Evolutionary conservation across 2,329 filamentous ascomycete species (phyloP), one percentile per base, ranked within the genome.

Genomic region (Drechslerella stenobrocha): DNA sequence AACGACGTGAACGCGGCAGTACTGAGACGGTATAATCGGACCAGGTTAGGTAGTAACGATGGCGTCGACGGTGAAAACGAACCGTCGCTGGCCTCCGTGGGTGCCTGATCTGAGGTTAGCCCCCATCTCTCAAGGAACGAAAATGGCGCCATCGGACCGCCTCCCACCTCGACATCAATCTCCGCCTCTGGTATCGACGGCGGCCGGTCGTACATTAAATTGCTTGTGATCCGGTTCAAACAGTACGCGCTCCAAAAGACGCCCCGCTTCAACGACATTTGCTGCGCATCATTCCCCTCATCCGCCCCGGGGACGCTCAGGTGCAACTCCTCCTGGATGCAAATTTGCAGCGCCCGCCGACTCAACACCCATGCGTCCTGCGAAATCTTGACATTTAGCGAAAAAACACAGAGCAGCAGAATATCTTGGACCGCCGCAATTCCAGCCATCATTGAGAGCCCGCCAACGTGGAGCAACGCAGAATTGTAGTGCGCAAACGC

Each of bases 161-260:
- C 34, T 15, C 37, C 9, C 26, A 67, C 63, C 55, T 67, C 55
- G 8, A 28, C 18, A 15, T 60, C 55, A 20, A 67, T 67, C 18
- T 59, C 57, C 2, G 63, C 55, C 18, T 67, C 63, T 2, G 63
- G 63, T 56, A 67, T 67, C 28, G 63, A 67, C 15, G 63, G 63
- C 23, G 63, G 63, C 2, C 63, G 42, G 22, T 67, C 55, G 26
- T 60, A 67, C 2, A 67, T 26, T 11, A 67, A 23, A 34, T 67
- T 67, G 26, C 48, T 55, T 2, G 50, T 67, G 7, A 67, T 55
- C 2, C 63, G 48, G 45, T 67, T 67, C 13, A 67, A 35, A 23
- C 55, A 60, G 24, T 67, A 67, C 11, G 55, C 46, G 18, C 44
- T 51, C 63, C 63, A 67, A 22, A 67, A 67, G 8, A 53, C 30